Base-by-base conservation (phyloP, 202 grass and related monocot species). In the Schoenoplectus triqueter region DNA sequence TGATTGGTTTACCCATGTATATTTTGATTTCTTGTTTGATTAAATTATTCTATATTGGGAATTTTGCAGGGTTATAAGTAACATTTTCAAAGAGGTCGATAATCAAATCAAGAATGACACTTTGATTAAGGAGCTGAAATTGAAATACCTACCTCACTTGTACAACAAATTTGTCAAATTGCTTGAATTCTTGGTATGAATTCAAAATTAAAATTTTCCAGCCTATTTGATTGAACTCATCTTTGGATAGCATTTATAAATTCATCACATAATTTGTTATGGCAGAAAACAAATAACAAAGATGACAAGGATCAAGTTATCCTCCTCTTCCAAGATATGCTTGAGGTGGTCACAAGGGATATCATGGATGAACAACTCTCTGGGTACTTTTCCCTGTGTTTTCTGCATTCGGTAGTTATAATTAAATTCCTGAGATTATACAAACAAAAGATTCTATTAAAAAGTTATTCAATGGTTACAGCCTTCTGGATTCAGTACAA, bases 301-400 rank as follows among this genome's bases (percentile, higher is more conserved):
- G 93, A 92, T 56, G 96, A 94, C 66, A 78, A 88, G 80, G 88
- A 81, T 47, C 90, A 94, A 80, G 93, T 99, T 6, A 92, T 94
- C 61, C 94, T 99, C 92, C 88, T 95, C 84, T 99, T 99, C 55
- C 96, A 95, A 91, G 96, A 99, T 89, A 99, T 99, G 96, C 93
- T 91, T 91, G 96, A 99, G 88, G 96, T 99, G 73, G 91, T 98
- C 45, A 98, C 93, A 81, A 92, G 91, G 77, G 96, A 94, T 91
- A 95, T 99, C 84, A 94, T 99, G 90, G 93, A 95, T 72, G 96
- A 95, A 51, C 78, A 90, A 66, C 84, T 92, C 1, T 18, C 79
- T 70, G 82, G 88, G 96, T 99, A 87, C 21, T 21, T 56, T 54
- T 22, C 11, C 15, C 13, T 39, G 0, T 76, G 48, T 76, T 19